Evolutionary conservation across 2,329 filamentous ascomycete species (phyloP), one percentile per base, ranked within the genome.

Genomic region (Fusarium sp.): DNA sequence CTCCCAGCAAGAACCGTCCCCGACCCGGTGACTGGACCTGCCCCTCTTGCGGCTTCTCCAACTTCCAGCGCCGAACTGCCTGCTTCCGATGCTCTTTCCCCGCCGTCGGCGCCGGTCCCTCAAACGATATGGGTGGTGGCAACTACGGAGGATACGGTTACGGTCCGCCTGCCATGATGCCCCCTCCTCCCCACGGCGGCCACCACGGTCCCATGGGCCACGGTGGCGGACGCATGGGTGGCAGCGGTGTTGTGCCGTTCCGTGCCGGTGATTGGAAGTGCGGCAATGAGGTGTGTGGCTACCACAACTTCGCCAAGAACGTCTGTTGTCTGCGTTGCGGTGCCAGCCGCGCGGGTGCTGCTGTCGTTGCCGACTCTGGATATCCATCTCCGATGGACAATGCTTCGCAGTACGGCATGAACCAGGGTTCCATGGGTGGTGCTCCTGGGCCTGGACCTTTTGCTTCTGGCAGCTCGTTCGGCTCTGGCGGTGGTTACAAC

Each of bases 241-340:
- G 92, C 68, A 91, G 92, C 73, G 91, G 92, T 60, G 91, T 93
- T 51, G 96, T 99, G 44, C 96, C 96, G 14, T 99, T 99, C 90
- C 92, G 96, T 77, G 96, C 96, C 60, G 96, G 96, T 77, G 96
- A 99, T 78, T 99, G 96, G 96, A 97, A 97, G 82, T 99, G 96
- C 77, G 96, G 96, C 61, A 96, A 96, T 71, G 96, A 99, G 77
- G 93, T 94, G 36, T 99, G 96, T 79, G 93, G 92, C 63, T 99
- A 99, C 81, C 96, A 99, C 85, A 99, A 99, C 84, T 99, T 99
- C 78, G 96, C 96, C 67, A 99, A 99, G 88, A 99, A 99, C 76
- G 95, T 98, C 62, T 97, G 93, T 82, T 99, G 96, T 81, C 88
- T 99, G 68, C 92, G 96, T 65, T 99, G 96, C 78, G 96, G 96